A percentile compares a stretch with the other conserved stretches of the same genome.
Conservation (phyloP, 2,329 filamentous ascomycete genomes). For the Cryphonectria carpinicola region DNA sequence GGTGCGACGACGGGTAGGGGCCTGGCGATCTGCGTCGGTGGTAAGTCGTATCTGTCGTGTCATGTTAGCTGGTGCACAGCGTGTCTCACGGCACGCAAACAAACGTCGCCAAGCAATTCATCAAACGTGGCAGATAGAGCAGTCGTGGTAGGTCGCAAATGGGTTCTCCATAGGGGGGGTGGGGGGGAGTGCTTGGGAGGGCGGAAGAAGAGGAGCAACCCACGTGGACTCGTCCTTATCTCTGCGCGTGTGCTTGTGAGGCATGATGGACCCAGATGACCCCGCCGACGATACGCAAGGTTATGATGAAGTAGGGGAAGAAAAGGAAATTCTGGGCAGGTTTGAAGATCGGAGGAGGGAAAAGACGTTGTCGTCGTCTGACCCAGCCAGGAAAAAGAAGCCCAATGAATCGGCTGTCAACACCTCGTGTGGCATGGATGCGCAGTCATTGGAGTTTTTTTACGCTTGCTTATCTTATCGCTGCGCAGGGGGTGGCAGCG, state of each 20-base stretch:
- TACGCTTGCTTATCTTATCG: background rate
- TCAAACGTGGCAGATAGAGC: background rate
- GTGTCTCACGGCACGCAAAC: background rate
- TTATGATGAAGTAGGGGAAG: background rate
- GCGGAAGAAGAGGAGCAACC: constrained; percentile 21
- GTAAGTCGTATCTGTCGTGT: constrained; percentile 52
- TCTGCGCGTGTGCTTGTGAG: constrained; percentile 82
- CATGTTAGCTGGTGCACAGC: constrained; percentile 8
- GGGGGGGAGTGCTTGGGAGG: constrained; percentile 4
- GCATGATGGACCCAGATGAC: constrained; percentile 59
- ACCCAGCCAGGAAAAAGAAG: background rate
- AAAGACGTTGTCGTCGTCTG: background rate
- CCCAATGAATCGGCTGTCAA: background rate
- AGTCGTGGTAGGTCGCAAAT: background rate
- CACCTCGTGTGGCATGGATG: background rate
- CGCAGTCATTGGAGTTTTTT: constrained; percentile 9
- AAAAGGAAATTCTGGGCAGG: background rate
- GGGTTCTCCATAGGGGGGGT: background rate
- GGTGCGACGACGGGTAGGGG: constrained; percentile 52
- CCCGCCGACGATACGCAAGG: background rate
- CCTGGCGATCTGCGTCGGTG: constrained; percentile 52
- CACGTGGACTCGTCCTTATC: constrained; percentile 59
- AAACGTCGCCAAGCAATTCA: background rate
- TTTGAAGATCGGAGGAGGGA: background rate
- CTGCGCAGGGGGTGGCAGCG: background rate